These are phyloP conservation scores for Termitomyces sp. DNA, from an alignment of 768 basidiomycete genomes.

Conservation along the genomic window DNA sequence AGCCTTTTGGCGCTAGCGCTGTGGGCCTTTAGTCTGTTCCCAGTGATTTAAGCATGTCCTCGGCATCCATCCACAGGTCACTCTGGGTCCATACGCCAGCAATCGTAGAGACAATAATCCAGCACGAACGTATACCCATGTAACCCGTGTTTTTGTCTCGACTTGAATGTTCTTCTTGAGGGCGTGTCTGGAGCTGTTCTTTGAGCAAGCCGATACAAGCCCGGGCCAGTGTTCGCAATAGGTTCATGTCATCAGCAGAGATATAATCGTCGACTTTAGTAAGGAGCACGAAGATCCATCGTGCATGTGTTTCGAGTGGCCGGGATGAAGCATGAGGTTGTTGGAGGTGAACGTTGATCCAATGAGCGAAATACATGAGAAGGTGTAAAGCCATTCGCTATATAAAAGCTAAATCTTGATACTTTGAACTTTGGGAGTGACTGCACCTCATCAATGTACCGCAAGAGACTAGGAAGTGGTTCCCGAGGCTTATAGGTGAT, in stretches of 20 bases:
- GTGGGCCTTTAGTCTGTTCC: conserved; percentile 2
- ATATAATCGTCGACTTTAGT: conserved; percentile 65
- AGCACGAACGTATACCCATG: conserved; percentile 53
- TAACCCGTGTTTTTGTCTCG: conserved; percentile 9
- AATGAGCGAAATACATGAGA: conserved; percentile 81
- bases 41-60: conserved; percentile 38
- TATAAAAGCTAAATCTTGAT: conserved; percentile 9
- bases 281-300: conserved; percentile 78
- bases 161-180: conserved; percentile 8
- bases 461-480: conserved; percentile 55
- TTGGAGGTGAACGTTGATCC: conserved; percentile 66
- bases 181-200: conserved; percentile 21
- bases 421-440: not conserved
- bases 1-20: not conserved
- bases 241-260: conserved; percentile 72
- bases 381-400: conserved; percentile 72
- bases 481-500: conserved; percentile 40
- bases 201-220: conserved; percentile 58
- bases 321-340: conserved; percentile 31
- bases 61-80: conserved; percentile 79
- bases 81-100: conserved; percentile 73
- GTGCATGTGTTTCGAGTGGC: conserved; percentile 56
- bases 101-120: conserved; percentile 69
- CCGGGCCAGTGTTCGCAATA: conserved; percentile 72
- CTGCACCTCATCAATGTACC: conserved; percentile 65